Evolutionary conservation across 345 rosid species (phyloP), one percentile per base, ranked within the genome.

Genomic region (Gossypium stocksii): DNA sequence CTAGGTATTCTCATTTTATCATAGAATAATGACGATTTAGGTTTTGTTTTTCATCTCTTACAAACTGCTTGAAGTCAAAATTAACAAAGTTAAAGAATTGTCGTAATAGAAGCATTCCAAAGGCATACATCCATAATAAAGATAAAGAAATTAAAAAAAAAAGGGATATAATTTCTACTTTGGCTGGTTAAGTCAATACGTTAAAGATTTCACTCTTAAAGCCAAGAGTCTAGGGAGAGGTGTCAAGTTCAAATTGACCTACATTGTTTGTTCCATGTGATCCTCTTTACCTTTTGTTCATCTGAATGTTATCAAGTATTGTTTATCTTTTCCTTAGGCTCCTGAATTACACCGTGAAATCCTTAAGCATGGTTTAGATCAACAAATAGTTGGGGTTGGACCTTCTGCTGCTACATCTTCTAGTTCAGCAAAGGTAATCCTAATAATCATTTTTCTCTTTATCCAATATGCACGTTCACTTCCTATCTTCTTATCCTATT

Each of bases 311-410:
- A 13, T 14, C 22, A n/a, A 29, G 6, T 54, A 48, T 8, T 64
- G 41, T 46, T 63, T 13, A 41, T 45, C 19, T 73, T 66, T 74
- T 25, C 38, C 22, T 11, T 72, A 94, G 98, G 93, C 92, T 76
- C 97, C 97, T 0, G 89, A 86, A 66, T 68, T 94, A 60, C 98
- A 89, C 74, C 9, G 46, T 41, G 90, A 92, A 75, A 63, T 92
- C 44, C 89, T 88, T 66, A 89, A 86, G 79, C 87, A 82, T 16
- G 88, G 92, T 43, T 58, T 87, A 71, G 87, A 75, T 44, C 80
- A 84, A 79, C 87, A 83, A 67, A 72, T 73, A 9, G 17, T 80
- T 68, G 88, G 79, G 14, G 80, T 78, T 64, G 86, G 79, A 57
- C 84, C 93, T 75, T 83, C 94, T 53, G 68, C 82, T 67, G 62